phyloP scores from a whole-genome alignment of 1,284 basidiomycete genomes.

The Schizophyllum amplum region DNA sequence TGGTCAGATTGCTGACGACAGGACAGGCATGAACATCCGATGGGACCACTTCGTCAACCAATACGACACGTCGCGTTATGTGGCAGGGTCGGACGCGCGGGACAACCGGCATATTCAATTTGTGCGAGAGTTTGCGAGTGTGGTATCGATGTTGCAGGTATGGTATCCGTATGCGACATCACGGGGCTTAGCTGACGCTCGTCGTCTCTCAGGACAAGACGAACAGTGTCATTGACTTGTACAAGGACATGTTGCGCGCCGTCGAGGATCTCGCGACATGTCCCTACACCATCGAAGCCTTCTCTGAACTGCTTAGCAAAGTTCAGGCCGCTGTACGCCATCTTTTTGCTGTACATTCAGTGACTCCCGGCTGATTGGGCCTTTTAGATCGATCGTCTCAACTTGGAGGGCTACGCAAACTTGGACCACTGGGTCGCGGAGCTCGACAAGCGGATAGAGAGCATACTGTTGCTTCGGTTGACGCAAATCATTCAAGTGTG shows the following conservation, averaged over 20 bases:
- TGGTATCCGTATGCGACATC: slow-evolving; percentile 9
- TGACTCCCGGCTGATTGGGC: neutral
- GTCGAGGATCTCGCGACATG: slow-evolving; percentile 88
- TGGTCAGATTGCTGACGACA: neutral
- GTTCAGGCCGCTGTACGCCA: slow-evolving; percentile 78
- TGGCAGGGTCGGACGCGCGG: slow-evolving; percentile 64
- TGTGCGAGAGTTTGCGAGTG: slow-evolving; percentile 90
- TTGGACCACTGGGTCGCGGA: slow-evolving; percentile 94
- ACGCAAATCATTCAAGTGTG: slow-evolving; percentile 77
- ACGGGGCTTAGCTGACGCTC: neutral
- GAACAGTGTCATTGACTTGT: slow-evolving; percentile 86
- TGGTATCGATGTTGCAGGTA: slow-evolving; percentile 82
- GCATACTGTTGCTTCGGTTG: slow-evolving; percentile 73
- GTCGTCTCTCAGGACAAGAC: slow-evolving; percentile 73
- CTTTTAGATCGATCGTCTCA: slow-evolving; percentile 81
- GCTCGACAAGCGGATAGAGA: slow-evolving; percentile 83
- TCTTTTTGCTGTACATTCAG: neutral
- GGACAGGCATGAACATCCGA: slow-evolving; percentile 80
- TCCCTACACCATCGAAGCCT: slow-evolving; percentile 76
- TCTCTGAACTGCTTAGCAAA: slow-evolving; percentile 69
- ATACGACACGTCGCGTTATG: slow-evolving; percentile 74
- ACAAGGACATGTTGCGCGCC: slow-evolving; percentile 76
- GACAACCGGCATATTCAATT: slow-evolving; percentile 90
- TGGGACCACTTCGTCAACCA: slow-evolving; percentile 98
- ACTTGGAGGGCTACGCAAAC: slow-evolving; percentile 95